These are phyloP conservation scores for Syzygium oleosum DNA, from an alignment of 345 rosid genomes.

Conservation along the genomic window DNA sequence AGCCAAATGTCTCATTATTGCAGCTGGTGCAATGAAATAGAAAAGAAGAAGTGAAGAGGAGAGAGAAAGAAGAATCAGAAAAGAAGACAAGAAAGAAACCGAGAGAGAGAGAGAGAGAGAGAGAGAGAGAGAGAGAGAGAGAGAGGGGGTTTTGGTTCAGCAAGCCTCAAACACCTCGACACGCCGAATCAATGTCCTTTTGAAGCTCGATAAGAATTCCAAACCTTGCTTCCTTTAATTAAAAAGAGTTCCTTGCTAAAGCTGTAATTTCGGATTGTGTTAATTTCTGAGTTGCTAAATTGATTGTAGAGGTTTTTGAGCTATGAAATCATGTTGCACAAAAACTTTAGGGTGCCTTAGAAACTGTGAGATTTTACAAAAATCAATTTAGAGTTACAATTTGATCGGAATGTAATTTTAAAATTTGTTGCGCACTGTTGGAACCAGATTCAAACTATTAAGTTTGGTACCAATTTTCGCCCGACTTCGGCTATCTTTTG, in stretches of 20 bases:
- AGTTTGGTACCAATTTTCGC: no score
- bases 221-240: no score
- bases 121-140: no score
- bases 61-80: neutral
- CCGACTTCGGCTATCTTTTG: no score
- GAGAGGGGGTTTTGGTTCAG: neutral
- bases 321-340: neutral
- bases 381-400: neutral
- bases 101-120: fast-evolving
- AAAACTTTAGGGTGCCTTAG: neutral
- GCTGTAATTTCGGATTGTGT: no score
- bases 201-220: neutral
- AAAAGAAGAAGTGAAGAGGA: neutral
- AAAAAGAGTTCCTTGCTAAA: no score
- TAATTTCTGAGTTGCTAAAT: no score
- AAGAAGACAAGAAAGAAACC: neutral
- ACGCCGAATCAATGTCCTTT: neutral
- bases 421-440: no score
- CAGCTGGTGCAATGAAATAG: neutral
- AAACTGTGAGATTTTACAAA: neutral
- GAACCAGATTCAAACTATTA: no score
- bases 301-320: no score
- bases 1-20: neutral
- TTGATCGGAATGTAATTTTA: no score
- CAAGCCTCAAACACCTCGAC: neutral